Conservation (phyloP, 2,329 filamentous ascomycete species). For the Lachnellula suecica region DNA sequence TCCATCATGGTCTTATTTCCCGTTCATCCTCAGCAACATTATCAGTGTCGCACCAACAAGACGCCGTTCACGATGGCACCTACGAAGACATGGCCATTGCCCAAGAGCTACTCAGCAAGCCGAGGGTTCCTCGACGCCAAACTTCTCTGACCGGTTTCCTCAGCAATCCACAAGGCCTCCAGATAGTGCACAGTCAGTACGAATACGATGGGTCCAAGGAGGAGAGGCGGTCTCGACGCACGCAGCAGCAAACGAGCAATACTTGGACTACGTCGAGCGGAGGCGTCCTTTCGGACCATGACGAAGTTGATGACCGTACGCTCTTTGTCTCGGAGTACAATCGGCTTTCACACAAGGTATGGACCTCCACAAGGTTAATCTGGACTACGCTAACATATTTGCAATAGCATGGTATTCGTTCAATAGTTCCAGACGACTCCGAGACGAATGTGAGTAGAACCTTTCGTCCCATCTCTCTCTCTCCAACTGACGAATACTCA, state of each 20-base stretch:
- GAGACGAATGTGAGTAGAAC: conserved; percentile 20
- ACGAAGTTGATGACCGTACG: conserved; percentile 48
- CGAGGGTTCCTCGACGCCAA: conserved; percentile 19
- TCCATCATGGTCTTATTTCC: conserved; percentile 28
- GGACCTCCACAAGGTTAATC: not conserved
- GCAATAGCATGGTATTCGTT: conserved; percentile 50
- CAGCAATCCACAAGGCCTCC: conserved; percentile 2
- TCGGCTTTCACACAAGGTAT: conserved; percentile 56
- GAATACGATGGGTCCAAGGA: conserved; percentile 3
- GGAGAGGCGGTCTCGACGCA: conserved; percentile 10
- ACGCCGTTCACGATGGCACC: conserved; percentile 6
- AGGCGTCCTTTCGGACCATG: conserved; percentile 46
- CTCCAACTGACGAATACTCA: not conserved
- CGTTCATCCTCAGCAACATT: conserved; percentile 28
- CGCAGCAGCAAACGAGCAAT: conserved; percentile 39
- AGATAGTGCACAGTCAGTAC: not conserved
- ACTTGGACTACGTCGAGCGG: conserved; percentile 60
- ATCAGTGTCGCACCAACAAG: conserved; percentile 17
- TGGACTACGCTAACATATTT: conserved; percentile 5
- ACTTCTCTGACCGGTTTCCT: conserved; percentile 15
- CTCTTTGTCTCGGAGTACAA: conserved; percentile 60
- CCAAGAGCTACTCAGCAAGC: conserved; percentile 21
- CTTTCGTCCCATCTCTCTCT: not conserved
- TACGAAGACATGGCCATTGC: conserved; percentile 26
- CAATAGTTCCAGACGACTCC: conserved; percentile 25